Base-by-base conservation (phyloP, 1,139 yeast species). In the Pichia terricola region DNA sequence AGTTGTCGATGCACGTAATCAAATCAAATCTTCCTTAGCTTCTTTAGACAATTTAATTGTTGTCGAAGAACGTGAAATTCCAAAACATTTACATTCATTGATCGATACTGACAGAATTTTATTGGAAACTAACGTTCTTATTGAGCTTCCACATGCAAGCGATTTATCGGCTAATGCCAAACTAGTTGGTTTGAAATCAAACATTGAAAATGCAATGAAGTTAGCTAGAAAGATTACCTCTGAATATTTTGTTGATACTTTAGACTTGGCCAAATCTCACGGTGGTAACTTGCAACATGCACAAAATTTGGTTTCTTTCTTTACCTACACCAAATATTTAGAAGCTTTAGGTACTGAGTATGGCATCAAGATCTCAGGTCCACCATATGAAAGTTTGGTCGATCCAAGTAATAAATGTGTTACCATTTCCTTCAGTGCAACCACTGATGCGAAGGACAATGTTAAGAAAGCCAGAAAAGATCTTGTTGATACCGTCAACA, bases 191-290 rank as follows among this genome's bases (percentile, higher is more conserved):
- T 73, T 73, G 43, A 65, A 69, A 49, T 60, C 67, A 33, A 72
- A 75, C 46, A 72, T 88, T 45, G 57, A 71, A 22, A 64, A 66
- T 26, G 96, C 96, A 33, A 72, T 82, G 53, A 72, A 72, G 5
- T 60, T 60, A 46, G 75, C 79, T 11, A 68, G 72, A 63, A 65
- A 65, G 63, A 76, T 66, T 62, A 74, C 81, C 53, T 63, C 73
- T 58, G 59, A 70, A 42, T 68, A 75, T 70, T 58, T 73, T 63
- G 79, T 83, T 40, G 88, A 83, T 55, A 67, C 77, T 27, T 71
- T 89, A 59, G 94, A 86, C 55, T 80, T 89, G 67, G 79, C 94
- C 27, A 81, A 77, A 62, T 95, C 96, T 35, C 96, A 89, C 62
- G 85, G 86, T 57, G 86, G 85, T 56, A 80, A 84, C 58, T 63